Evolutionary conservation across 1,139 yeast species (phyloP).

Genomic region (Schwanniomyces etchellsii): DNA sequence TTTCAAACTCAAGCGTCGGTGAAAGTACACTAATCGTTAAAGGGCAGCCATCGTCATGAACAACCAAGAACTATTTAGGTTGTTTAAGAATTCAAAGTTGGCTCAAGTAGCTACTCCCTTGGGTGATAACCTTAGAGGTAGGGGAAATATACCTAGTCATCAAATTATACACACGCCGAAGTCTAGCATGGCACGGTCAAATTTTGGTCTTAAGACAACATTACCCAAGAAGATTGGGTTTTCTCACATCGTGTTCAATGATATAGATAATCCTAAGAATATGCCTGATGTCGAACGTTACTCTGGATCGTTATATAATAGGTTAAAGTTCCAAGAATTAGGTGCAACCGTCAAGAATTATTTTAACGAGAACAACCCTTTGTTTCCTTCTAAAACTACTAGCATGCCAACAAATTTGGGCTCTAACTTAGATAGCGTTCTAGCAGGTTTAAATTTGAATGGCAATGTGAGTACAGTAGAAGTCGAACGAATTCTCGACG

Average conservation of each 20-base stretch:
- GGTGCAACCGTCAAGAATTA: conserved; percentile 33
- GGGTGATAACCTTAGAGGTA: conserved; percentile 27
- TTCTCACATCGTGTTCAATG: conserved; percentile 39
- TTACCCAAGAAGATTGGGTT: conserved; percentile 40
- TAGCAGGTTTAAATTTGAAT: conserved; percentile 29
- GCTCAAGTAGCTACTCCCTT: conserved; percentile 45
- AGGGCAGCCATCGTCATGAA: conserved; percentile 5
- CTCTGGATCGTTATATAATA: conserved; percentile 33
- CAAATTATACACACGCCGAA: conserved; percentile 42
- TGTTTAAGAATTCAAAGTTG: conserved; percentile 38
- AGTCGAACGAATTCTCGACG: conserved; percentile 21
- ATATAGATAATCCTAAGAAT: conserved; percentile 36
- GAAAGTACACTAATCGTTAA: no score
- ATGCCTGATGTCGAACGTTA: conserved; percentile 47
- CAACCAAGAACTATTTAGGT: conserved; percentile 32
- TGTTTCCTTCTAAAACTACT: conserved; percentile 23
- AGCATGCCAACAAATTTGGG: conserved; percentile 10
- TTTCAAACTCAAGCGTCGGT: no score
- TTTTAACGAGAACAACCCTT: conserved; percentile 25
- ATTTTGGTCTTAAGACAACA: conserved; percentile 40
- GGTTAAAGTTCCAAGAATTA: conserved; percentile 39
- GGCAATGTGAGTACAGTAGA: conserved; percentile 20
- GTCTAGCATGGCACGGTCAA: conserved; percentile 37
- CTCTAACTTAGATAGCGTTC: conserved; percentile 18
- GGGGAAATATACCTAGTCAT: conserved; percentile 33